Percentiles rank a stretch among this genome's conserved stretches.
Evolutionary conservation across 129 eudicot genomes (phyloP).

Genomic region (Flaveria bidentis): DNA sequence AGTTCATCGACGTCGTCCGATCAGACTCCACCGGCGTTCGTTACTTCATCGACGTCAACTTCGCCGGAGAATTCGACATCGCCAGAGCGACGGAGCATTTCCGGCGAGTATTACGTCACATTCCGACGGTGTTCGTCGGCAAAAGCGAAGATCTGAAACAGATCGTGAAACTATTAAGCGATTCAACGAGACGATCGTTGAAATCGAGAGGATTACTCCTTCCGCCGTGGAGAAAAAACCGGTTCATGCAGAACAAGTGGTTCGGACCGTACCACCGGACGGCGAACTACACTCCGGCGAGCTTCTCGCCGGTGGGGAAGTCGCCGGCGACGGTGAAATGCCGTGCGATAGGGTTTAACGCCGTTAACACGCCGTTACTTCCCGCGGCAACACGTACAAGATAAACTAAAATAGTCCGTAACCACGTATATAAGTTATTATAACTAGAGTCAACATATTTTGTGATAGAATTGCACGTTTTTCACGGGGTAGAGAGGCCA

Average conservation of each 20-base stretch:
- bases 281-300: constrained; percentile 38
- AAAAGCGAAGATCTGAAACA: constrained; percentile 50
- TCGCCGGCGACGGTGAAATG: constrained; percentile 49
- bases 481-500: not conserved
- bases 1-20: constrained; percentile 70
- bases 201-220: constrained; percentile 52
- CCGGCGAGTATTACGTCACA: constrained; percentile 13
- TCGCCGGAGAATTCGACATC: constrained; percentile 63
- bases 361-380: constrained; percentile 42
- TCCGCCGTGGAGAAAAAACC: constrained; percentile 92
- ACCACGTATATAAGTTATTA: constrained; percentile 10
- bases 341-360: constrained; percentile 70
- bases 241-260: constrained; percentile 90
- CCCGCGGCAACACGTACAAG: constrained; percentile 59
- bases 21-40: constrained; percentile 34
- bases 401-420: constrained; percentile 27
- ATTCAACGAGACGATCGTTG: constrained; percentile 54
- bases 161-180: constrained; percentile 52
- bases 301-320: not conserved
- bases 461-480: constrained; percentile 16
- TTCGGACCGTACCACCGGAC: constrained; percentile 76
- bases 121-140: constrained; percentile 68
- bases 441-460: constrained; percentile 17
- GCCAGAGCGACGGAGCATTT: constrained; percentile 66
- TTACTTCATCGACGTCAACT: constrained; percentile 61